Evolutionary conservation across 2,329 filamentous ascomycete species (phyloP), one percentile per base, ranked within the genome.

Genomic region (Lecanicillium sp.): DNA sequence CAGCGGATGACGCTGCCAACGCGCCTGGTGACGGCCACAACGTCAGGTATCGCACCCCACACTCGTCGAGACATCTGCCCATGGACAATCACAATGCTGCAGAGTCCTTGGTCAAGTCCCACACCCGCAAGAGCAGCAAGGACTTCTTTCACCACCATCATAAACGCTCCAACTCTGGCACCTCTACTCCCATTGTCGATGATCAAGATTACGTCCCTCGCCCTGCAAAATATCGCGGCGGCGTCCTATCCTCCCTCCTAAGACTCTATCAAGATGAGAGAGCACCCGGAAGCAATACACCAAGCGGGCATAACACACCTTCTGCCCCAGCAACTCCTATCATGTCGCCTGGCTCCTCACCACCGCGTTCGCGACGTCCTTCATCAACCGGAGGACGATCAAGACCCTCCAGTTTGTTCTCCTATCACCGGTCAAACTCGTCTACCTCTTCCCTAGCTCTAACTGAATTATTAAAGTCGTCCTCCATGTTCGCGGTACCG

Each of bases 171-270:
- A 46, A 50, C 13, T 65, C 63, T 27, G 61, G 63, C 31, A 61
- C 58, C 8, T 54, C 52, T 5, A 66, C 62, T 3, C 62, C 63
- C 1, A 47, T 59, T 9, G 46, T 54, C 14, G 67, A 75, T 31
- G 66, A 72, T 17, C 57, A 64, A 33, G 62, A 66, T 40, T 86
- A 85, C 52, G 74, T 85, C 14, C 77, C 81, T 32, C 69, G 71
- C 30, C 84, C 84, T 4, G 62, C 69, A 17, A 74, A 81, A 45
- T 89, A 86, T 55, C 77, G 80, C 36, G 81, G 80, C 20, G 84
- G 87, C 20, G 76, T 90, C 33, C 65, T 94, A 1, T 79, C 81
- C 3, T 81, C 79, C 0, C 64, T 94, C 0, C 64, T 92, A 36
- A 85, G 81, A 56, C 68, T 88, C 9, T 81, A 86, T 51, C 71